Conservation (phyloP, 2,329 filamentous ascomycete genomes). For the Neonectria neomacrospora region DNA sequence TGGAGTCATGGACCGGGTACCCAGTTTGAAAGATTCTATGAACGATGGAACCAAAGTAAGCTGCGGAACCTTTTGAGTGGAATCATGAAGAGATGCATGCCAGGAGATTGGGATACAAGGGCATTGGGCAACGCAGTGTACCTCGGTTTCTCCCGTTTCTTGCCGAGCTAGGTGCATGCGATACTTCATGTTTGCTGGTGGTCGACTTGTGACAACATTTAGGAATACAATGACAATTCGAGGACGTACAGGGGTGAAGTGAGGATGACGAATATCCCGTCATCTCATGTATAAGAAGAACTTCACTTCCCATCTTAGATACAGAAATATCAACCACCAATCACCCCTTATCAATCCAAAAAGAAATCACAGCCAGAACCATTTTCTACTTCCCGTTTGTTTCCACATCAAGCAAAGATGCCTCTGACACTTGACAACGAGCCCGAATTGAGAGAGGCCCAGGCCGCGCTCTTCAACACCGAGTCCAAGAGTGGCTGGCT, state of each 20-base stretch:
- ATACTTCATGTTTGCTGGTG: background rate
- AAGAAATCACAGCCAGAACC: background rate
- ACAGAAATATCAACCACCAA: background rate
- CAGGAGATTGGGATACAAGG: background rate
- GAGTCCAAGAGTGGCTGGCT: background rate
- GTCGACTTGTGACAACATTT: background rate
- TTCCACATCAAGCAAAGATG: background rate
- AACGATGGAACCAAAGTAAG: background rate
- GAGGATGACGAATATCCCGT: background rate
- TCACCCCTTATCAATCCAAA: background rate
- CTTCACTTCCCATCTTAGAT: background rate
- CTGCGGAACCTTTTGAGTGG: background rate
- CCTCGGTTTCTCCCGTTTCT: background rate
- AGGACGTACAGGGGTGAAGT: background rate
- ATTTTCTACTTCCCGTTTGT: background rate
- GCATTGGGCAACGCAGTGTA: background rate
- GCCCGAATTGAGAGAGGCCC: background rate
- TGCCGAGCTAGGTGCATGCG: background rate
- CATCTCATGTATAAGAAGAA: background rate
- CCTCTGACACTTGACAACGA: background rate
- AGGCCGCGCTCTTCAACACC: background rate
- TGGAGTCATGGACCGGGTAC: no score
- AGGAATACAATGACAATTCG: background rate
- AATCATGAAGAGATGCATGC: background rate
- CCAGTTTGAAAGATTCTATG: background rate